Conservation (phyloP, 306 rosid genomes). For the Trifolium repens region DNA sequence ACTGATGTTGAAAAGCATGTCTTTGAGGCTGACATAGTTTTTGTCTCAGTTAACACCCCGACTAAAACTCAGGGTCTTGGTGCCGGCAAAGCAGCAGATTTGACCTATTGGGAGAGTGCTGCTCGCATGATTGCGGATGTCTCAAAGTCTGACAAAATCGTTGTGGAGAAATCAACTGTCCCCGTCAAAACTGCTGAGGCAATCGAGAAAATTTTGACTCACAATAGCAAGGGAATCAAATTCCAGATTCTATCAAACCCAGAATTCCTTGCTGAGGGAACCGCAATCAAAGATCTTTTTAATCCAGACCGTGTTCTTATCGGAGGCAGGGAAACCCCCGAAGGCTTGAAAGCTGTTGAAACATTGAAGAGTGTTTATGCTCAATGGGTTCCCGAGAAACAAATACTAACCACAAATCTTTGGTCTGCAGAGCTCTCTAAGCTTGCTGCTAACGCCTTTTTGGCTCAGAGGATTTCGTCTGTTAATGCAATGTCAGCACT, state of each 20-base stretch:
- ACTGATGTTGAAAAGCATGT: constrained; percentile 91
- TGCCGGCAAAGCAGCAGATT: constrained; percentile 98
- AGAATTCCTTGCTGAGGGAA: constrained; percentile 98
- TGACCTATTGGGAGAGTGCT: constrained; percentile 98
- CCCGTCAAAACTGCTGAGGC: constrained; percentile 99
- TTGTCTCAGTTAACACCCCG: constrained; percentile 98
- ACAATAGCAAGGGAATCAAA: constrained; percentile 92
- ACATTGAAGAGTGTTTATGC: constrained; percentile 80
- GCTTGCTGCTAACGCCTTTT: constrained; percentile 98
- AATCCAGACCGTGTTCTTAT: constrained; percentile 92
- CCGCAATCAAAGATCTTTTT: constrained; percentile 89
- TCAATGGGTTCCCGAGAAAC: constrained; percentile 91
- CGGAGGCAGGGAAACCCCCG: constrained; percentile 96
- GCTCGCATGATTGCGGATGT: constrained; percentile 99
- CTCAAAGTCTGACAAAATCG: constrained; percentile 90
- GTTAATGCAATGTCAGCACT: constrained; percentile 99
- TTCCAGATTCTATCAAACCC: constrained; percentile 96
- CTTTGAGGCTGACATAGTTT: constrained; percentile 89
- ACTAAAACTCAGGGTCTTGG: constrained; percentile 96
- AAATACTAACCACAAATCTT: constrained; percentile 91
- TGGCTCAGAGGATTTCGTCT: constrained; percentile 99
- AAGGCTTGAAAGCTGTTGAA: constrained; percentile 80
- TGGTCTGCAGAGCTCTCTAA: constrained; percentile 99
- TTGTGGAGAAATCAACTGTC: constrained; percentile 97
- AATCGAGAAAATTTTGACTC: constrained; percentile 91